Conservation (phyloP, 768 basidiomycete species). For the Kwoniella europaea region DNA sequence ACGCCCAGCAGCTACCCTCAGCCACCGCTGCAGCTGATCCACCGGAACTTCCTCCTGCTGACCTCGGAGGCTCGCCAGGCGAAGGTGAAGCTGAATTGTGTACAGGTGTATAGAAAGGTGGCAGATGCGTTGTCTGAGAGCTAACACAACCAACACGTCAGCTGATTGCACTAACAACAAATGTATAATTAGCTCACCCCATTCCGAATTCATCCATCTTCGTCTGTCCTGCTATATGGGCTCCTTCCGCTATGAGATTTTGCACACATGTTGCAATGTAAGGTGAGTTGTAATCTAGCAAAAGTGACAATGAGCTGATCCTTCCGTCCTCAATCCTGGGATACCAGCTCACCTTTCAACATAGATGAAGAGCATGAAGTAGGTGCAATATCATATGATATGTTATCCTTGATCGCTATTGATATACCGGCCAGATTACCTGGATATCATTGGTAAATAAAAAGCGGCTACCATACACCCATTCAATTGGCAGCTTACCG, state of each 20-base stretch:
- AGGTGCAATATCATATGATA: constrained; percentile 69
- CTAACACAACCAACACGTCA: constrained; percentile 5
- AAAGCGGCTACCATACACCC: too few species aligned
- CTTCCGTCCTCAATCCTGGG: background rate
- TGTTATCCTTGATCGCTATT: constrained; percentile 85
- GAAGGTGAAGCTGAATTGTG: constrained; percentile 69
- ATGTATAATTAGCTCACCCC: constrained; percentile 66
- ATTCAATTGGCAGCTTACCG: constrained; percentile 1
- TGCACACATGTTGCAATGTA: constrained; percentile 85
- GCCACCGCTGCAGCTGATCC: constrained; percentile 94
- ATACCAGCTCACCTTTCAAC: constrained; percentile 64
- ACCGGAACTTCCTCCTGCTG: constrained; percentile 91
- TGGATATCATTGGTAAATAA: background rate
- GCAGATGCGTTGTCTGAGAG: constrained; percentile 73
- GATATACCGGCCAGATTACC: constrained; percentile 36
- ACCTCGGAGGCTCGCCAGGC: constrained; percentile 61
- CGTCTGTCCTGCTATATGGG: constrained; percentile 79
- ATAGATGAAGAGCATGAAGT: constrained; percentile 81
- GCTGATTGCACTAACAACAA: background rate
- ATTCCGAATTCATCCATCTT: constrained; percentile 99
- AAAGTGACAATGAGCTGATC: background rate
- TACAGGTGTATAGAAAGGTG: constrained; percentile 76
- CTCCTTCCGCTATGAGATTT: constrained; percentile 68
- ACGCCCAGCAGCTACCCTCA: constrained; percentile 82
- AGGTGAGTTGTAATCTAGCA: constrained; percentile 72